Base-by-base conservation (phyloP, 345 rosid genomes). In the Geranium rotundifolium region DNA sequence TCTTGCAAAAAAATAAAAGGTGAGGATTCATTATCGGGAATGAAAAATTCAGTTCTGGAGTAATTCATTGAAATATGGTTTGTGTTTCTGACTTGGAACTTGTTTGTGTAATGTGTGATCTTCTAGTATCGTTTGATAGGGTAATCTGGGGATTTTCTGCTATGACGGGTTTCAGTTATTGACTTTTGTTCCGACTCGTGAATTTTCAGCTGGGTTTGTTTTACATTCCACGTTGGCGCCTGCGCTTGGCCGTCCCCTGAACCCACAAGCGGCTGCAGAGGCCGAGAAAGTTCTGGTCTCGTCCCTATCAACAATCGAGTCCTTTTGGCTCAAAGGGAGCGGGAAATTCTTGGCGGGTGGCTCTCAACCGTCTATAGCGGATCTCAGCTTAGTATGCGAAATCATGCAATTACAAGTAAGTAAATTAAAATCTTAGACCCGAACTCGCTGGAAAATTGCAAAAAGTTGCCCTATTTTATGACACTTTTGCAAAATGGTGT, bases 311-410 rank as follows among this genome's bases (percentile, higher is more conserved):
- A 79, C 63, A 72, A 73, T 91, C 20, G 96, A 89, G 73, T 78
- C 92, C 14, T 54, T 85, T 57, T 86, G 98, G 98, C 92, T 91
- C 56, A 82, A 81, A 63, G 89, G 84, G 20, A 82, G 74, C 68
- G 86, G 85, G 17, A 79, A 73, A 39, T 91, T 84, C 77, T 70
- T 87, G 80, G 67, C 85, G 4, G 92, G 88, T 63, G 77, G 86
- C 69, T 82, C 82, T 80, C 96, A 84, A 66, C 92, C 92, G 54
- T 81, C 95, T 12, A 80, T 91, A 67, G 96, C 95, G 60, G 96
- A 91, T 78, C 80, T 91, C 58, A 84, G 85, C 84, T 87, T 91
- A 29, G 88, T 82, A 7, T 91, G 95, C 64, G 91, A 89, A 72
- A 69, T 89, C 67, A 87, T 13, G 69, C 73, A 70, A 62, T 49